Percentiles rank a stretch among this genome's conserved stretches.
Conservation (phyloP, 2,329 filamentous ascomycete species). For the Penicillium capsulatum region DNA sequence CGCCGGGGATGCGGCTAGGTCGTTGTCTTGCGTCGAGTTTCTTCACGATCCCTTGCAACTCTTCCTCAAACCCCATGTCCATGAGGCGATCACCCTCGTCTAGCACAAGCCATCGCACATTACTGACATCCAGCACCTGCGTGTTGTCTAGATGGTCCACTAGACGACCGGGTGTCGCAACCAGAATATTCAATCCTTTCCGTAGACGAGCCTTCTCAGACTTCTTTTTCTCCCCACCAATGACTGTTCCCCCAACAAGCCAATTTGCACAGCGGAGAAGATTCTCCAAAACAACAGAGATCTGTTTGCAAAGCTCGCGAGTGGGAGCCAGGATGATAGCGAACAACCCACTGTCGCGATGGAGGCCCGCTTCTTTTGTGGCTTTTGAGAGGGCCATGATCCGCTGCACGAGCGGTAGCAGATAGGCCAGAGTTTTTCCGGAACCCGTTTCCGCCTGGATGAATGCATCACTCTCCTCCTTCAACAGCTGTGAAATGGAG, state of each 20-base stretch:
- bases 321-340: constrained; percentile 93
- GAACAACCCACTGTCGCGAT: constrained; percentile 83
- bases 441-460: constrained; percentile 96
- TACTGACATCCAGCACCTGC: constrained; percentile 79
- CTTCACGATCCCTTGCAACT: constrained; percentile 80
- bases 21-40: constrained; percentile 67
- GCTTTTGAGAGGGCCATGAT: constrained; percentile 68
- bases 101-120: constrained; percentile 86
- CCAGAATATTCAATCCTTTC: constrained; percentile 92
- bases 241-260: constrained; percentile 85
- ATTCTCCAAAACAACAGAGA: constrained; percentile 77
- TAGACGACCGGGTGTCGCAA: constrained; percentile 87
- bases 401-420: constrained; percentile 85
- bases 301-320: constrained; percentile 90
- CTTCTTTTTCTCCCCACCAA: constrained; percentile 68
- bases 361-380: constrained; percentile 50
- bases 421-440: constrained; percentile 94
- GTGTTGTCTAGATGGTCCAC: constrained; percentile 92
- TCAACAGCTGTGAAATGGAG: constrained; percentile 74
- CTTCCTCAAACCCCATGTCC: constrained; percentile 95
- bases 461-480: constrained; percentile 83
- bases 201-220: constrained; percentile 88
- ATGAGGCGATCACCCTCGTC: constrained; percentile 98
- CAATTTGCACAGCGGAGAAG: constrained; percentile 85
- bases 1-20: constrained; percentile 58